Evolutionary conservation across 495 filamentous ascomycete genomes (phyloP), one percentile per base, ranked within the genome.

Genomic region (Neurospora terricola): DNA sequence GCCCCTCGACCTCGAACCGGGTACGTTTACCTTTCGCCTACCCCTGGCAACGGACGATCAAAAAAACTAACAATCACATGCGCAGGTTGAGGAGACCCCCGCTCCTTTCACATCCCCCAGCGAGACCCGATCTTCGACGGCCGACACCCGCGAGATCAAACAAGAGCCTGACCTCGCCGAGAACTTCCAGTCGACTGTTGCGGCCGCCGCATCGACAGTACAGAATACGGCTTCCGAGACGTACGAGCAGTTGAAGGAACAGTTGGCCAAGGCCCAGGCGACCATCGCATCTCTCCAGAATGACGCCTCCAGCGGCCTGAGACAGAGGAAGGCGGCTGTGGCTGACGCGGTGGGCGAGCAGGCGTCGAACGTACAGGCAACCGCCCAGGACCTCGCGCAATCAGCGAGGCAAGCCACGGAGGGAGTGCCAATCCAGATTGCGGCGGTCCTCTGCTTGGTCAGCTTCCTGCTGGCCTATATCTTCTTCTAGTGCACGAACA

Each of bases 391-490:
- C 54, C 82, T 86, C 5, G 81, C 87, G 73, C 84, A 86, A 48
- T 75, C 86, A 48, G 86, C 87, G 76, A 88, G 91, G 73, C 81
- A 85, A 73, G 83, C 83, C 71, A 89, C 89, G 48, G 85, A 90
- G 38, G 94, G 95, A 36, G 94, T 99, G n/a, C 90, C 96, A 0
- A 87, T 99, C 62, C 91, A 94, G 81, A 87, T 93, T 70, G 91
- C 91, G 70, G 96, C 96, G 30, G 86, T 85, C 16, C 84, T 99
- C 69, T 98, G 96, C 77, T 84, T 99, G 81, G 73, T 95, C 72
- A 91, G 93, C 83, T 99, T 99, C 84, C 83, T 99, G 80, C 86
- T 98, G 77, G 96, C 93, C 3, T 99, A 97, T 81, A 87, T 97
- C 77, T 92, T 99, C 82, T 98, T 98, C 80, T 99, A 89, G 54